These are phyloP conservation scores for Aspergillus nomiae DNA, from an alignment of 2,329 filamentous ascomycete species.

Conservation along the genomic window DNA sequence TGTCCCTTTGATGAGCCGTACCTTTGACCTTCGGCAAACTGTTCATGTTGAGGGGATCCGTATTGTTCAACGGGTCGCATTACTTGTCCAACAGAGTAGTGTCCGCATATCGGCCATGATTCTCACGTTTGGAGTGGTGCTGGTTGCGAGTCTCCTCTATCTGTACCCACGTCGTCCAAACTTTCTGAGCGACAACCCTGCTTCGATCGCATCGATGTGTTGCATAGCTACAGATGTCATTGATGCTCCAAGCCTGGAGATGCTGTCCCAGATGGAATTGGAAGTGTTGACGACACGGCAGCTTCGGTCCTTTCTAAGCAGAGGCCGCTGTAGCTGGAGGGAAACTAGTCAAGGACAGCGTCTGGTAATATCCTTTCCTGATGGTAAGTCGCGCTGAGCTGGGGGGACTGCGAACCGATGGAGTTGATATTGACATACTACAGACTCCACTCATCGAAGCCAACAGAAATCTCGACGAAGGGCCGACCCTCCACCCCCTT, in stretches of 20 bases:
- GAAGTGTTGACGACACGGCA: constrained; percentile 8
- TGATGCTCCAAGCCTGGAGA: constrained; percentile 1
- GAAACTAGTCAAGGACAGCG: neutral
- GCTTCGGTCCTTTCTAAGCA: constrained; percentile 1
- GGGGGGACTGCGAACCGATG: neutral
- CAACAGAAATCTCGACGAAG: neutral
- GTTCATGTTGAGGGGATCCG: constrained; percentile 5
- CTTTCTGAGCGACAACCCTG: constrained; percentile 7
- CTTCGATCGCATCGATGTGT: constrained; percentile 12
- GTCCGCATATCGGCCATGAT: constrained; percentile 4
- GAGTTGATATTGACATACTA: constrained; percentile 1
- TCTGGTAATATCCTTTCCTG: neutral
- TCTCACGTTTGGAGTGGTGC: neutral
- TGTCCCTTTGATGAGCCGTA: constrained; percentile 11
- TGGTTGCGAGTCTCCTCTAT: constrained; percentile 6
- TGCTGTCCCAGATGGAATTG: neutral
- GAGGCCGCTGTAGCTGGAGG: constrained; percentile 7
- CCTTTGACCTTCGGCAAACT: constrained; percentile 6
- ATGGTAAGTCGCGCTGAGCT: neutral
- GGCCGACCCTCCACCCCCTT: constrained; percentile 9
- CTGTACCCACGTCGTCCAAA: constrained; percentile 7
- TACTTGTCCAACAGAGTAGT: neutral
- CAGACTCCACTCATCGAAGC: constrained; percentile 1
- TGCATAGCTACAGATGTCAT: constrained; percentile 9
- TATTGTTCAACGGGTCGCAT: constrained; percentile 6